phyloP scores from a whole-genome alignment of 306 rosid genomes.

The Crotalaria pallida region DNA sequence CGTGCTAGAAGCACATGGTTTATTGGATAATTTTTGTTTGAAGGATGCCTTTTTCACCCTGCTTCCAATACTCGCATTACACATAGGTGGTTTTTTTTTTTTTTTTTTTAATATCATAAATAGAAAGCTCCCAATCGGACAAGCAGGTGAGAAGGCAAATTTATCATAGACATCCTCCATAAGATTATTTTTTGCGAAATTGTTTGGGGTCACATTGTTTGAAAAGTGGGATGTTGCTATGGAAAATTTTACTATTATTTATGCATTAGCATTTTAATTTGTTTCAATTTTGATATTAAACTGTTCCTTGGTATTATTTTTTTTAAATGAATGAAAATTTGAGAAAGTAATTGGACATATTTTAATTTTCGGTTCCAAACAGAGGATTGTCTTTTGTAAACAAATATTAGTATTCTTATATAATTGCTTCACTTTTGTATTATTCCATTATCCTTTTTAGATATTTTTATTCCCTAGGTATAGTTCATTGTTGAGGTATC shows the following conservation, averaged over 20 bases:
- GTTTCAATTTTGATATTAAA: constrained; percentile 20
- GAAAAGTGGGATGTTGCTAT: not conserved
- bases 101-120: too few relatives aligned
- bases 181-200: not conserved
- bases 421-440: not conserved
- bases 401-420: not conserved
- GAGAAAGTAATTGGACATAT: not conserved
- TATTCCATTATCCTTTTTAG: not conserved
- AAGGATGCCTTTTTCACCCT: not conserved
- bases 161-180: not conserved
- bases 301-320: not conserved
- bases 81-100: constrained; percentile 12
- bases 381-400: not conserved
- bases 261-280: not conserved
- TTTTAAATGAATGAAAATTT: not conserved
- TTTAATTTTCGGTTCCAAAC: not conserved
- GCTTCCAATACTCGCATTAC: not conserved
- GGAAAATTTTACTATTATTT: not conserved
- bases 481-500: not conserved
- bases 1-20: not conserved
- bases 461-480: not conserved
- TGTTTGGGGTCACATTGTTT: not conserved
- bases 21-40: constrained; percentile 4
- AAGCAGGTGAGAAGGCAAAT: constrained; percentile 12
- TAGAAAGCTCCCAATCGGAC: not conserved